Base-by-base conservation (phyloP, 192 early-diverging fungal species). In the Entomortierella parvispora region DNA sequence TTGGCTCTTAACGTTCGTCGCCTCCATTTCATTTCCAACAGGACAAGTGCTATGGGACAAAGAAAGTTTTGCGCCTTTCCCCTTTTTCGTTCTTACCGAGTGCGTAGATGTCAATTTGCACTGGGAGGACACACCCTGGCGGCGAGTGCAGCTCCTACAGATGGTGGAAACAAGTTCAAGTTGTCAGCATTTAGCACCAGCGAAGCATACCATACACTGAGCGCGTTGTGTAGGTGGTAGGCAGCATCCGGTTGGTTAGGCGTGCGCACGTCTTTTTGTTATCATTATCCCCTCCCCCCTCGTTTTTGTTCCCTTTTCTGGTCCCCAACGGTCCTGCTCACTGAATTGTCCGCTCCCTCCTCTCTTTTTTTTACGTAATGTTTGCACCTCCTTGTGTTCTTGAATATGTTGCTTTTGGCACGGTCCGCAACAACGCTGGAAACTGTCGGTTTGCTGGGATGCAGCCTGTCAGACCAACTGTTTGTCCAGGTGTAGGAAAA, bases 91-190 rank as follows among this genome's bases (percentile, higher is more conserved):
- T 3, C 71, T 56, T 76, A 76, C 71, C 71, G 20, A 76, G 65
- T 2, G 71, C 42, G 40, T 76, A 76, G 28, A 76, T 76, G 17
- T 76, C 71, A 15, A 76, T 76, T 46, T 76, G 71, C 26, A 76
- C 58, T 18, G 71, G 71, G 3, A 76, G 58, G 2, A 67, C 65
- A 43, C 64, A 66, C 32, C 71, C 71, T 50, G 71, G 58, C 22
- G 71, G 71, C 11, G 71, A 76, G 42, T 76, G 71, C 37, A 76
- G 26, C 25, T 68, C 71, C 71, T 76, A 42, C 12, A 25, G 26
- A 48, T 4, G 51, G 22, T 18, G 20, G 22, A 22, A 31, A 20
- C 8, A 4, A 26, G 29, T 15, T 15, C 28, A 18, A 6, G 17
- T 0, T n/a, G n/a, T 56, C n/a, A 34, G 54, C 34, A 56, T 34